These are phyloP conservation scores for Lolium multiflorum DNA, from an alignment of 176 grass and related monocot species.

Conservation along the genomic window DNA sequence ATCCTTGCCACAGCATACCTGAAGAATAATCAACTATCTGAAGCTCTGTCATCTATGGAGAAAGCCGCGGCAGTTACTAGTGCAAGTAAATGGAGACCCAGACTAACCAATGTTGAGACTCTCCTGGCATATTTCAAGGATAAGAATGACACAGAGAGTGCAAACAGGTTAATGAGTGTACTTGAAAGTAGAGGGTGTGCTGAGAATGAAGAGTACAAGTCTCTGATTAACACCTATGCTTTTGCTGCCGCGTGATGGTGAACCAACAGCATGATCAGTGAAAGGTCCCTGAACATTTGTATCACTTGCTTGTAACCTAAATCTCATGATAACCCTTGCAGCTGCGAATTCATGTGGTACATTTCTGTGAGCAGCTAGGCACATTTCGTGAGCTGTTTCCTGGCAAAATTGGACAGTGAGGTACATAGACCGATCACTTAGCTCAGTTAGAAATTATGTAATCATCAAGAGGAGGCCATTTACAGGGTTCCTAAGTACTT, in stretches of 20 bases:
- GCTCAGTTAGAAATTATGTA: slow-evolving; percentile 29
- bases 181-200: slow-evolving; percentile 68
- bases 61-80: slow-evolving; percentile 62
- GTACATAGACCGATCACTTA: slow-evolving; percentile 46
- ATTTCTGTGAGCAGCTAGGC: slow-evolving; percentile 6
- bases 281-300: not conserved
- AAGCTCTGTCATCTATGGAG: slow-evolving; percentile 74
- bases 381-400: slow-evolving; percentile 17
- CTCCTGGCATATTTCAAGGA: slow-evolving; percentile 72
- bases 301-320: slow-evolving; percentile 19
- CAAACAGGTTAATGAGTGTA: slow-evolving; percentile 52
- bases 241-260: slow-evolving; percentile 27
- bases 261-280: not conserved
- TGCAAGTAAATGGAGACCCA: slow-evolving; percentile 79
- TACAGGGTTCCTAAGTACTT: slow-evolving; percentile 22
- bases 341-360: not conserved
- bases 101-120: slow-evolving; percentile 54
- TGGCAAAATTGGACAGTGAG: slow-evolving; percentile 35
- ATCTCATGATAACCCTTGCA: not conserved
- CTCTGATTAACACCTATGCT: slow-evolving; percentile 52
- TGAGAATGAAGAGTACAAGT: slow-evolving; percentile 68
- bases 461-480: not conserved
- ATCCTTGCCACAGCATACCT: slow-evolving; percentile 77
- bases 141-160: slow-evolving; percentile 52
- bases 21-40: slow-evolving; percentile 58